Conservation (phyloP, 352 stramenopile species). For the Globisporangium cystogenes region DNA sequence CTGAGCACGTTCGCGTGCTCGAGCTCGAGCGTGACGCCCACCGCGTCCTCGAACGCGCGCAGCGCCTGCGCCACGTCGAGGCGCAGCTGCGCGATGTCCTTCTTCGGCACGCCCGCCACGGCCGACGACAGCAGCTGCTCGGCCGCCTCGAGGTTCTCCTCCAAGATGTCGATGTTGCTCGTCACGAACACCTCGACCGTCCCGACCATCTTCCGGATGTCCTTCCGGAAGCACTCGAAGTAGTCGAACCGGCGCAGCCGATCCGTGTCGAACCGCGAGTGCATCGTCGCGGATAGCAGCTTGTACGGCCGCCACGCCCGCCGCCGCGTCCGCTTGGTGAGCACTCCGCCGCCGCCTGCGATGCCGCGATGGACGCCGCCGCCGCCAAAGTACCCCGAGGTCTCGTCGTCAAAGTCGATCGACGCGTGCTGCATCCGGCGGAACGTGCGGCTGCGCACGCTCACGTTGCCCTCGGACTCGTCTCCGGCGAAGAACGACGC, state of each 20-base stretch:
- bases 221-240: conserved; percentile 37
- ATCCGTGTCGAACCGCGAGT: conserved; percentile 39
- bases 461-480: conserved; percentile 53
- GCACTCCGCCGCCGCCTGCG: conserved; percentile 17
- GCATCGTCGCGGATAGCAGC: conserved; percentile 74
- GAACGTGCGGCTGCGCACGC: conserved; percentile 36
- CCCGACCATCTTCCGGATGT: conserved; percentile 35
- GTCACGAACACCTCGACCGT: conserved; percentile 37
- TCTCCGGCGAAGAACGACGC: conserved; percentile 71
- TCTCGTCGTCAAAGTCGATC: conserved; percentile 48
- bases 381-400: conserved; percentile 1
- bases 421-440: conserved; percentile 38
- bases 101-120: conserved; percentile 40
- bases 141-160: conserved; percentile 55
- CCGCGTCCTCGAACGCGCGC: conserved; percentile 24
- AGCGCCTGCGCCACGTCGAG: conserved; percentile 30
- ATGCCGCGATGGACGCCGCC: conserved; percentile 9
- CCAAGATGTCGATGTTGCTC: conserved; percentile 62
- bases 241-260: conserved; percentile 39
- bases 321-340: conserved; percentile 19
- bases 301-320: conserved; percentile 70
- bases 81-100: conserved; percentile 54
- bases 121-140: conserved; percentile 60
- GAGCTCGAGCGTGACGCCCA: conserved; percentile 20
- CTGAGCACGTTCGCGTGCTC: conserved; percentile 47